Conservation (phyloP, 176 grass and related monocot genomes). For the Zoysia japonica region DNA sequence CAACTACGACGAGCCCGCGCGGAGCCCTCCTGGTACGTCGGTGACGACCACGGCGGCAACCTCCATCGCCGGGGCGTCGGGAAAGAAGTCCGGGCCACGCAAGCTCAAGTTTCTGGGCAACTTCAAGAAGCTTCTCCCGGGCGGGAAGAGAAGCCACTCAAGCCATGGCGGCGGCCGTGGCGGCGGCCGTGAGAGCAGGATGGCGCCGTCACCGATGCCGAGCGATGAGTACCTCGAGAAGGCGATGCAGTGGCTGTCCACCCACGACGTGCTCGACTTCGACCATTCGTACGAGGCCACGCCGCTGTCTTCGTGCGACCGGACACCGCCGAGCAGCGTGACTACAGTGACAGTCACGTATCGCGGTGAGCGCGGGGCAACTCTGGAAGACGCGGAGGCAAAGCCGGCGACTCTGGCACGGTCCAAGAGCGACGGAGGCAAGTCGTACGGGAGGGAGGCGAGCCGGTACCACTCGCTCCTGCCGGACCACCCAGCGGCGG, state of each 20-base stretch:
- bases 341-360: constrained; percentile 40
- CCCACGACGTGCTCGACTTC: constrained; percentile 33
- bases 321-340: constrained; percentile 52
- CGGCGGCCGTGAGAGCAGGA: constrained; percentile 6
- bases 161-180: neutral
- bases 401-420: constrained; percentile 20
- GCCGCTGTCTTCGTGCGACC: constrained; percentile 47
- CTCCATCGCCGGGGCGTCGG: neutral
- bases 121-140: constrained; percentile 69
- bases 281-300: constrained; percentile 50
- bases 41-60: neutral
- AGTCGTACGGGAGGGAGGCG: constrained; percentile 33
- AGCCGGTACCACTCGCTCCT: constrained; percentile 54
- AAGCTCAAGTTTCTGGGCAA: constrained; percentile 58
- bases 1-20: neutral
- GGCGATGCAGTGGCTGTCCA: constrained; percentile 50
- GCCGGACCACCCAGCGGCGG: constrained; percentile 32
- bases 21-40: neutral
- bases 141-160: neutral
- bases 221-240: constrained; percentile 46
- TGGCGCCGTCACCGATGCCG: neutral
- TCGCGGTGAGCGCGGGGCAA: neutral
- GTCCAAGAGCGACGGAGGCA: constrained; percentile 53
- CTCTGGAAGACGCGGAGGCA: neutral
- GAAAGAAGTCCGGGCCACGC: constrained; percentile 31